Conservation (phyloP, 2,329 filamentous ascomycete species). For the Fusarium sp. region DNA sequence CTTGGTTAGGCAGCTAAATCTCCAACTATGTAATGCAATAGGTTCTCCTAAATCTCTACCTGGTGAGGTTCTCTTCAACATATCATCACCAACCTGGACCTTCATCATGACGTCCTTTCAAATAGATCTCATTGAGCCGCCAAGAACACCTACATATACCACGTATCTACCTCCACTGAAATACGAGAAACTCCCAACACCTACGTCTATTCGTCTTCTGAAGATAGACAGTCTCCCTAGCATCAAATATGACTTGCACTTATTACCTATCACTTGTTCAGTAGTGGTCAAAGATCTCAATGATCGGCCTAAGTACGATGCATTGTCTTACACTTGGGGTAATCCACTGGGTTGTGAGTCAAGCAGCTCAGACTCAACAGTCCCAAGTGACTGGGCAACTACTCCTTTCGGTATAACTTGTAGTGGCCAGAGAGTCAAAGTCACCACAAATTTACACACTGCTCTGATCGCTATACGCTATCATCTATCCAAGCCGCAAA, state of each 20-base stretch:
- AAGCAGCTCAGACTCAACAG: background rate
- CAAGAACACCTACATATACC: background rate
- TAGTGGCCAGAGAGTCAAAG: fast-evolving
- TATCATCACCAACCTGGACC: fast-evolving
- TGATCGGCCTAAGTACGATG: fast-evolving
- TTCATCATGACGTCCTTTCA: fast-evolving
- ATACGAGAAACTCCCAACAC: background rate
- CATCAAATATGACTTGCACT: background rate
- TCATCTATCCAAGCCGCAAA: too few species aligned
- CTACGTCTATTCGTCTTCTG: background rate
- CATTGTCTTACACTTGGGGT: background rate
- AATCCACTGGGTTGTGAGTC: background rate
- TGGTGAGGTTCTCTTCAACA: too few species aligned
- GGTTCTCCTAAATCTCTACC: background rate
- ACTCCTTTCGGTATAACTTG: background rate
- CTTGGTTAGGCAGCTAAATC: background rate
- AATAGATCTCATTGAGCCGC: background rate
- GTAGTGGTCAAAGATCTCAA: background rate
- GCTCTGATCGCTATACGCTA: background rate
- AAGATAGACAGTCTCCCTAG: background rate
- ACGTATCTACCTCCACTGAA: background rate
- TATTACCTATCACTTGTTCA: background rate
- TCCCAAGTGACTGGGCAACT: background rate
- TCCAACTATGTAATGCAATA: background rate
- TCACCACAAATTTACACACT: background rate